These are phyloP conservation scores for Nitzschia sp. DNA, from an alignment of 108 stramenopile species.

Conservation along the genomic window DNA sequence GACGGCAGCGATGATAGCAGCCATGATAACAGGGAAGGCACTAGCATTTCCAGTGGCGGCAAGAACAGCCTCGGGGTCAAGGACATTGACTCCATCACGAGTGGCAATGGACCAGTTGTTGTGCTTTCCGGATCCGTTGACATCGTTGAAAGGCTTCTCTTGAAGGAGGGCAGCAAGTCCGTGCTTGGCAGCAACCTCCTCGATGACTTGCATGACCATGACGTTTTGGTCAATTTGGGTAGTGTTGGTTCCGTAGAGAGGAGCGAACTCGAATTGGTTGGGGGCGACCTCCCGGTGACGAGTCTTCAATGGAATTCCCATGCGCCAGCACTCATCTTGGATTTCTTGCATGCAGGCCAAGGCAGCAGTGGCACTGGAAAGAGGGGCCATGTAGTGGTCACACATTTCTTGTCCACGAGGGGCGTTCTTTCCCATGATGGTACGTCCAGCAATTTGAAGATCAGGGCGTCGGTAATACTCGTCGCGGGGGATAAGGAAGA, in stretches of 20 bases:
- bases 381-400: conserved; percentile 94
- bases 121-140: conserved; percentile 97
- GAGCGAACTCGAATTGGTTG: conserved; percentile 94
- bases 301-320: conserved; percentile 90
- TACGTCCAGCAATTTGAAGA: conserved; percentile 89
- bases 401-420: conserved; percentile 95
- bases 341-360: conserved; percentile 92
- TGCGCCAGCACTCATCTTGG: conserved; percentile 85
- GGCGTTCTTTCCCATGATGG: conserved; percentile 90
- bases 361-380: conserved; percentile 73
- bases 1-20: conserved; percentile 87
- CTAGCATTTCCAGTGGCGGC: conserved; percentile 65
- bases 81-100: conserved; percentile 75
- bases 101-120: conserved; percentile 95
- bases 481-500: conserved; percentile 93
- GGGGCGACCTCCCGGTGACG: conserved; percentile 96
- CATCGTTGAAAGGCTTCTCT: conserved; percentile 96
- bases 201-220: conserved; percentile 96
- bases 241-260: conserved; percentile 86
- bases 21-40: conserved; percentile 91
- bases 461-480: conserved; percentile 90
- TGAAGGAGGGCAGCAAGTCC: conserved; percentile 93
- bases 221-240: conserved; percentile 94
- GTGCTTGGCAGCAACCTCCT: conserved; percentile 87
- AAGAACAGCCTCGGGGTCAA: conserved; percentile 66